Evolutionary conservation across 2,329 filamentous ascomycete genomes (phyloP).

Genomic region (Exophiala phaeomuriformis): DNA sequence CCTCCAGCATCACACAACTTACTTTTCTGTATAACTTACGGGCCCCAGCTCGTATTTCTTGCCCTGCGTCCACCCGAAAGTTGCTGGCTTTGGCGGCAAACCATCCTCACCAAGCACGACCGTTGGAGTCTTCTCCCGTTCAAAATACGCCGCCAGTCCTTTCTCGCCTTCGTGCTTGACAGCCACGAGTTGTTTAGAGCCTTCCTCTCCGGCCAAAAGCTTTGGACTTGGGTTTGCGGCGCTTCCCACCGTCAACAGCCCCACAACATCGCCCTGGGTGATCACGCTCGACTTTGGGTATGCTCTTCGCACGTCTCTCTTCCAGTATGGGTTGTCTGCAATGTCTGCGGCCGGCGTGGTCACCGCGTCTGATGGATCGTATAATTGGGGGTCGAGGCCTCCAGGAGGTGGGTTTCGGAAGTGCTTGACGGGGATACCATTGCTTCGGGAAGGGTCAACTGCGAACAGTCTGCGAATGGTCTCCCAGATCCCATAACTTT

Average conservation of each 20-base stretch:
- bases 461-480: slow-evolving; percentile 67
- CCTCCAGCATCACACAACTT: slow-evolving; percentile 38
- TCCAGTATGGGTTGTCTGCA: slow-evolving; percentile 92
- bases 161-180: slow-evolving; percentile 68
- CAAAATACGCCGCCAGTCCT: slow-evolving; percentile 66
- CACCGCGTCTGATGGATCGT: slow-evolving; percentile 64
- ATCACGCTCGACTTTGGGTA: slow-evolving; percentile 78
- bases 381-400: slow-evolving; percentile 59
- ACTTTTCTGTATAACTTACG: slow-evolving; percentile 64
- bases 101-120: slow-evolving; percentile 63
- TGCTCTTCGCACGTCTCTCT: slow-evolving; percentile 74
- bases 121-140: slow-evolving; percentile 50
- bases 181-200: slow-evolving; percentile 65
- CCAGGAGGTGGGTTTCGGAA: slow-evolving; percentile 83
- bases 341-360: slow-evolving; percentile 79
- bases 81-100: slow-evolving; percentile 76
- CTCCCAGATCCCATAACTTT: slow-evolving; percentile 85
- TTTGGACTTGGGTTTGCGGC: slow-evolving; percentile 73
- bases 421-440: slow-evolving; percentile 87
- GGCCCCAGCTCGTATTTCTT: slow-evolving; percentile 61
- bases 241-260: slow-evolving; percentile 77
- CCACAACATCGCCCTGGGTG: slow-evolving; percentile 75
- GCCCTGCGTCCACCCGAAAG: slow-evolving; percentile 53
- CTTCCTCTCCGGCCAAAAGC: slow-evolving; percentile 61
- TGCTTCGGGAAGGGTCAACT: slow-evolving; percentile 80